phyloP scores from a whole-genome alignment of 2,329 filamentous ascomycete genomes.

The Pseudogymnoascus sp. region DNA sequence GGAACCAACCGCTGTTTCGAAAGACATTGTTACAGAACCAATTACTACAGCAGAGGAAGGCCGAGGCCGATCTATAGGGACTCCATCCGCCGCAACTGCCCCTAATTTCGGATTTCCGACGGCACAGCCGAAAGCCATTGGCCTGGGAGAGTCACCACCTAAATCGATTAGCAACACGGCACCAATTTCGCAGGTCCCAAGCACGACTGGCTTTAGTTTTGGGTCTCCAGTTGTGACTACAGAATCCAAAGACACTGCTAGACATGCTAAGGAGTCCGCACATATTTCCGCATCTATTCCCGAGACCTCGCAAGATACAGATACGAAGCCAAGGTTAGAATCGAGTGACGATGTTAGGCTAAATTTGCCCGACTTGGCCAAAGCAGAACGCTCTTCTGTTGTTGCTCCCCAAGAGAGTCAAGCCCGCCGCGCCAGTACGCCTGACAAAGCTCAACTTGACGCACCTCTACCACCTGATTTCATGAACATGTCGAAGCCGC shows the following conservation, averaged over 20 bases:
- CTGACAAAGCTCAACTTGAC: neutral
- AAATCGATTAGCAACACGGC: neutral
- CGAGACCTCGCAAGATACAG: neutral
- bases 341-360: neutral
- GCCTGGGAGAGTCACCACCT: neutral
- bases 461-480: slow-evolving; percentile 36
- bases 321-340: neutral
- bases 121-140: neutral
- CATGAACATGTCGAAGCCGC: slow-evolving; percentile 27
- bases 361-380: neutral
- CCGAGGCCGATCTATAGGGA: neutral
- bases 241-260: neutral
- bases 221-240: neutral
- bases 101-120: slow-evolving; percentile 23
- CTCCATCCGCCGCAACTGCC: slow-evolving; percentile 12
- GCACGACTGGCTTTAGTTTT: neutral
- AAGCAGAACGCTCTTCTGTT: neutral
- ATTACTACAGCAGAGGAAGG: neutral
- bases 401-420: neutral
- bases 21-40: neutral
- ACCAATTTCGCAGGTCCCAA: neutral
- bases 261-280: neutral
- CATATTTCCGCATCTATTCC: neutral
- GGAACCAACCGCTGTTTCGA: neutral
- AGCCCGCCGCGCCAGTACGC: neutral